A percentile compares a stretch with the other conserved stretches of the same genome.
These are phyloP conservation scores for Trichoderma sp. DNA, from an alignment of 2,329 filamentous ascomycete genomes.

Conservation along the genomic window DNA sequence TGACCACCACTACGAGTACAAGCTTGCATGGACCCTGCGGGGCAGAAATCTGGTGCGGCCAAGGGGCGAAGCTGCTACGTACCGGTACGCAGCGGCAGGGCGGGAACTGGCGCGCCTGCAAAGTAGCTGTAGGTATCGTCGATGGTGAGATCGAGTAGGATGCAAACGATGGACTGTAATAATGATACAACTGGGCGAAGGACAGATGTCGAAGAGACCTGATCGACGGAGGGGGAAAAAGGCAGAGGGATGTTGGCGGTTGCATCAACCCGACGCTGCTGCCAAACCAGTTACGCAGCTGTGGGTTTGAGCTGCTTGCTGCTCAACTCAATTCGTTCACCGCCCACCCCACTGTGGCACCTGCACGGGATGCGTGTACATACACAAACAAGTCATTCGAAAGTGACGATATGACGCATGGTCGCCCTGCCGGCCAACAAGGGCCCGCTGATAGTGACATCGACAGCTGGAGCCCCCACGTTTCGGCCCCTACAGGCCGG, in stretches of 20 bases:
- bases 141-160: neutral
- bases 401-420: slow-evolving; percentile 18
- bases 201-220: neutral
- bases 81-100: slow-evolving; percentile 10
- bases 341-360: slow-evolving; percentile 18
- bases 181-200: slow-evolving; percentile 1
- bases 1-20: slow-evolving; percentile 1
- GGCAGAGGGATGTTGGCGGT: neutral
- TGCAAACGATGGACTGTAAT: neutral
- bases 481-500: slow-evolving; percentile 3
- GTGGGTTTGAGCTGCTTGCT: slow-evolving; percentile 1
- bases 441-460: slow-evolving; percentile 7
- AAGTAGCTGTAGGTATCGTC: neutral
- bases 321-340: slow-evolving; percentile 12
- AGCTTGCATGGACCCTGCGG: slow-evolving; percentile 17
- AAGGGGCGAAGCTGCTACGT: slow-evolving; percentile 3
- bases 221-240: slow-evolving; percentile 7
- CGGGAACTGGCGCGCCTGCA: neutral
- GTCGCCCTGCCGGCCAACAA: neutral
- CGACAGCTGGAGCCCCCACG: slow-evolving; percentile 9
- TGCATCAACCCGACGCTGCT: slow-evolving; percentile 10
- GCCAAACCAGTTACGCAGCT: slow-evolving; percentile 13
- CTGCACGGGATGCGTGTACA: neutral
- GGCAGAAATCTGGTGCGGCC: slow-evolving; percentile 1
- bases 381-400: neutral